Evolutionary conservation across 495 filamentous ascomycete species (phyloP).

Genomic region (Neurospora pannonica): DNA sequence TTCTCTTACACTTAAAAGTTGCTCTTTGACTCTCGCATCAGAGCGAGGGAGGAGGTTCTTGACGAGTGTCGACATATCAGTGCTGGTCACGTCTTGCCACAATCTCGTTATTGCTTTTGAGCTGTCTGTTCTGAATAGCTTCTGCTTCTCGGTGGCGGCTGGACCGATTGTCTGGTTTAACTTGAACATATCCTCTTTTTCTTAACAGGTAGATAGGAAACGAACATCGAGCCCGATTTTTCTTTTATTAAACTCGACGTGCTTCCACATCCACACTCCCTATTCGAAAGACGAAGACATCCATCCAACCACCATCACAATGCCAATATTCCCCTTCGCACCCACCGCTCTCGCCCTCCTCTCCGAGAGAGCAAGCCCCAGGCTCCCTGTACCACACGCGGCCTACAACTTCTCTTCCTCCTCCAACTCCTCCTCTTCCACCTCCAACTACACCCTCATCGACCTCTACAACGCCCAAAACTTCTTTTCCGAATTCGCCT

Average conservation of each 20-base stretch:
- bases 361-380: neutral
- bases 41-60: neutral
- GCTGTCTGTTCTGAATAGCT: neutral
- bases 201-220: neutral
- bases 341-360: neutral
- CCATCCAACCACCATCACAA: neutral
- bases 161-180: neutral
- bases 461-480: slow-evolving; percentile 39
- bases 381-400: neutral
- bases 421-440: slow-evolving; percentile 4
- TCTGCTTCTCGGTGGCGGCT: neutral
- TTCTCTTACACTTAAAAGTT: neutral
- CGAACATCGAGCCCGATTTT: neutral
- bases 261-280: neutral
- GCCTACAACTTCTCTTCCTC: neutral
- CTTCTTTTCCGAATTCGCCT: slow-evolving; percentile 50
- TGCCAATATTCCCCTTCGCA: neutral
- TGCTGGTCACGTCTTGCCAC: neutral
- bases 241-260: neutral
- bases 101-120: neutral
- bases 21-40: neutral
- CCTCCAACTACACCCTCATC: slow-evolving; percentile 32
- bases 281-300: neutral
- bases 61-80: neutral
- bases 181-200: neutral